phyloP scores from a whole-genome alignment of 78 protist species.

The Guillardia theta region DNA sequence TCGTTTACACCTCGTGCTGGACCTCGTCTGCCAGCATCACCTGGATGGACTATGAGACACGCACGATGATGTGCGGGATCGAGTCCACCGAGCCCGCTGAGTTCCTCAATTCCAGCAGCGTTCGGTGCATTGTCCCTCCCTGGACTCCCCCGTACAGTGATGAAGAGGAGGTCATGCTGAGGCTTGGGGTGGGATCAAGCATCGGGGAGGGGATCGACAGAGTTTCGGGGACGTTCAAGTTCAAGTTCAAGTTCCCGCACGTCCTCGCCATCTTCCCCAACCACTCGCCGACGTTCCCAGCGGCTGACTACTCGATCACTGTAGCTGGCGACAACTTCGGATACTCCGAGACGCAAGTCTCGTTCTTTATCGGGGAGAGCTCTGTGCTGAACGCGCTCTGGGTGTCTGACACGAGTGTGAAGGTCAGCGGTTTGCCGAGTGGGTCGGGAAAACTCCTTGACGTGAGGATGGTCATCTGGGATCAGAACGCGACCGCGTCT shows the following conservation, averaged over 20 bases:
- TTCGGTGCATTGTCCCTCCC: background rate
- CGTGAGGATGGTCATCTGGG: background rate
- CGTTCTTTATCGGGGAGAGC: background rate
- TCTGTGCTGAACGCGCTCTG: background rate
- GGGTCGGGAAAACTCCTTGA: background rate
- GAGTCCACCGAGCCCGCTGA: background rate
- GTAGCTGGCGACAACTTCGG: background rate
- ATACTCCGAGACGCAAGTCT: background rate
- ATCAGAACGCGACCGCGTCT: background rate
- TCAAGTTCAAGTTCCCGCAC: background rate
- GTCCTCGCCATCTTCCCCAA: background rate
- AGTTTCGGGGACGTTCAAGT: background rate
- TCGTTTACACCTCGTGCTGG: background rate
- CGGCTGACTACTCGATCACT: background rate
- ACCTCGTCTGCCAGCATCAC: background rate
- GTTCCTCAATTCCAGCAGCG: background rate
- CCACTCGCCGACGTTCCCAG: background rate
- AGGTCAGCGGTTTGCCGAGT: background rate
- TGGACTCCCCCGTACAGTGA: too few relatives aligned
- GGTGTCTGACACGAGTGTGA: background rate
- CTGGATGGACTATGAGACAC: too few relatives aligned
- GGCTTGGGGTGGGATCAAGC: background rate
- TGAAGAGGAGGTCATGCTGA: background rate
- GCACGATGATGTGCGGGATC: background rate
- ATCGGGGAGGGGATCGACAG: conserved; percentile 17